Conservation (phyloP, 2,329 filamentous ascomycete species). For the Aspergillus ochraceoroseus region DNA sequence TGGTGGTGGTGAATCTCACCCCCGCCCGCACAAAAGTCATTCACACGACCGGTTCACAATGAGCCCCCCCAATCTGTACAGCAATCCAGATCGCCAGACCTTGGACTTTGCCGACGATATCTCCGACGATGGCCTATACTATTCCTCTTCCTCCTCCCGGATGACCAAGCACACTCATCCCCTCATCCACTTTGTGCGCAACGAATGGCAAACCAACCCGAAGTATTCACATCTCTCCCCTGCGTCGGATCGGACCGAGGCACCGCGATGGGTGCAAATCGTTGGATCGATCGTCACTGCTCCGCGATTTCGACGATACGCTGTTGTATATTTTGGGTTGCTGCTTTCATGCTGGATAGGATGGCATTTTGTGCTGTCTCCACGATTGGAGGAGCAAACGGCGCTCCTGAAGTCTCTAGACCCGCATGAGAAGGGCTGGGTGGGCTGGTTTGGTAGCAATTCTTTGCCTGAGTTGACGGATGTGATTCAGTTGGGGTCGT, state of each 20-base stretch:
- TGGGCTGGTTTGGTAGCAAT: conserved; percentile 47
- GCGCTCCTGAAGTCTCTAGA: conserved; percentile 32
- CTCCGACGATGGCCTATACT: conserved; percentile 21
- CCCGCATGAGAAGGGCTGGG: conserved; percentile 23
- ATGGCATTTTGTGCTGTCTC: conserved; percentile 34
- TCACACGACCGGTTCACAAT: neutral
- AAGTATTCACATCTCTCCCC: conserved; percentile 23
- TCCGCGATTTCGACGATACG: conserved; percentile 41
- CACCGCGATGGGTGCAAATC: conserved; percentile 26
- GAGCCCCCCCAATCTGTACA: no score
- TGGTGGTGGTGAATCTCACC: no score
- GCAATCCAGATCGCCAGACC: conserved; percentile 24
- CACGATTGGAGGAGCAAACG: conserved; percentile 31
- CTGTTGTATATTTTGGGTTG: conserved; percentile 34
- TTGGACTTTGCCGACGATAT: conserved; percentile 35
- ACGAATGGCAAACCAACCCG: conserved; percentile 35
- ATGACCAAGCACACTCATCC: conserved; percentile 25
- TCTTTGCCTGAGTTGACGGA: conserved; percentile 46
- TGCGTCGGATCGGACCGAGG: conserved; percentile 16
- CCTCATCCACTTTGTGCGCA: conserved; percentile 38
- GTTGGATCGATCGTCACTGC: conserved; percentile 34
- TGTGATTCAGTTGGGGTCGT: conserved; percentile 48
- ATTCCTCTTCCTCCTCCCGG: conserved; percentile 11
- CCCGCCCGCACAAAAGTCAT: neutral
- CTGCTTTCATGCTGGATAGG: conserved; percentile 29